phyloP scores from a whole-genome alignment of 2,329 filamentous ascomycete species.

The Nemania serpens region DNA sequence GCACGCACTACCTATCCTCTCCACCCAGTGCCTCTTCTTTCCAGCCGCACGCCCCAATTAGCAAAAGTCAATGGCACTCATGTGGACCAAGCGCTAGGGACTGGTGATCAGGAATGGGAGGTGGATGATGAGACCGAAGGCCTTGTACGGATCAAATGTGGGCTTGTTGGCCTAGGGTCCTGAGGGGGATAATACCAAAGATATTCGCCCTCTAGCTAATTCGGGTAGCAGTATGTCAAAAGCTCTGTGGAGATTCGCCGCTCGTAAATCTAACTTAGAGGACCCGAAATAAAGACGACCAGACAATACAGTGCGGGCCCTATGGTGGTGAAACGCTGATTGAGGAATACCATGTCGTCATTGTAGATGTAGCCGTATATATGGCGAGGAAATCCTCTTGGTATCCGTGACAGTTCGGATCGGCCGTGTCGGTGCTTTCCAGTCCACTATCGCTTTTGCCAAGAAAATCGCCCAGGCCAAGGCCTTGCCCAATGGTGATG shows the following conservation, averaged over 20 bases:
- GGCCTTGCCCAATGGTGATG: not conserved
- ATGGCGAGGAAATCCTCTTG: not conserved
- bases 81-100: conserved; percentile 14
- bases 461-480: not conserved
- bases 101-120: conserved; percentile 9
- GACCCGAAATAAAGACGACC: not conserved
- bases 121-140: conserved; percentile 3
- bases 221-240: conserved; percentile 9
- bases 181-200: conserved; percentile 5
- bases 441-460: not conserved
- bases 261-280: not conserved
- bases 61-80: conserved; percentile 1
- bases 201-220: conserved; percentile 16
- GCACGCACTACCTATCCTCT: conserved; percentile 12
- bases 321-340: not conserved
- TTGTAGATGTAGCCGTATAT: conserved; percentile 4
- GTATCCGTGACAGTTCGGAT: not conserved
- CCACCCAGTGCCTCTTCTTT: conserved; percentile 17
- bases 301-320: not conserved
- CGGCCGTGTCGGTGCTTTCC: not conserved
- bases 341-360: not conserved
- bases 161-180: conserved; percentile 2
- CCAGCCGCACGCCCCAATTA: conserved; percentile 15
- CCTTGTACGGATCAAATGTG: conserved; percentile 6
- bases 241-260: not conserved